Base-by-base conservation (phyloP, 1,139 yeast genomes). In the Pichia sp. region DNA sequence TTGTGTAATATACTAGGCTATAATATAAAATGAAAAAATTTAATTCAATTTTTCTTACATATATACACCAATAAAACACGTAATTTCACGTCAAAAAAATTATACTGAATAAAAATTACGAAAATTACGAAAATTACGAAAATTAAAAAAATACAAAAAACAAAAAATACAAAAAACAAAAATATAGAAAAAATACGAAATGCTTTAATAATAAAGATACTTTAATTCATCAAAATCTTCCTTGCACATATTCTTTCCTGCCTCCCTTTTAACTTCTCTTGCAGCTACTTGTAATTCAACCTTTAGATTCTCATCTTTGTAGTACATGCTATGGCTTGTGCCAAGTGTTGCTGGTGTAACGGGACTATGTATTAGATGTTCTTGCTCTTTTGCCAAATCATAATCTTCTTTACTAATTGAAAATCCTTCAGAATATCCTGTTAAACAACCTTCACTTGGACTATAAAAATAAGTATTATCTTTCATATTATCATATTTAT, bases 161-260 rank as follows among this genome's bases (percentile, higher is more conserved):
- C 14, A 25, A 5, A 11, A 7, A 6, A 25, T 3, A 14, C 21
- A 14, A 21, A 13, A 21, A 14, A 11, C 15, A 16, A 33, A 26
- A 13, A 3, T 18, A 6, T 7, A 11, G n/a, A 18, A 7, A 10
- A 4, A 16, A 13, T 4, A 11, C 1, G 18, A 24, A n/a, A 14
- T 18, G 27, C 8, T 19, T n/a, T 29, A 43, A 26, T 36, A 45
- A 16, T 46, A 48, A 8, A 48, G 28, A 32, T 48, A 48, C 14
- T 43, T 42, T 5, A 44, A 27, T n/a, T 47, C 49, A 15, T 45
- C 42, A 16, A 44, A 23, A 13, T 34, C 35, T 15, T 37, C 40
- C 31, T 8, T 25, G 23, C 3, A 13, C 7, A 16, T 6, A 5
- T 4, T 15, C 18, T 4, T 32, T n/a, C n/a, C 19, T 14, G 30